Conservation (phyloP, 176 grass and related monocot genomes). For the Cenchrus purpureus region DNA sequence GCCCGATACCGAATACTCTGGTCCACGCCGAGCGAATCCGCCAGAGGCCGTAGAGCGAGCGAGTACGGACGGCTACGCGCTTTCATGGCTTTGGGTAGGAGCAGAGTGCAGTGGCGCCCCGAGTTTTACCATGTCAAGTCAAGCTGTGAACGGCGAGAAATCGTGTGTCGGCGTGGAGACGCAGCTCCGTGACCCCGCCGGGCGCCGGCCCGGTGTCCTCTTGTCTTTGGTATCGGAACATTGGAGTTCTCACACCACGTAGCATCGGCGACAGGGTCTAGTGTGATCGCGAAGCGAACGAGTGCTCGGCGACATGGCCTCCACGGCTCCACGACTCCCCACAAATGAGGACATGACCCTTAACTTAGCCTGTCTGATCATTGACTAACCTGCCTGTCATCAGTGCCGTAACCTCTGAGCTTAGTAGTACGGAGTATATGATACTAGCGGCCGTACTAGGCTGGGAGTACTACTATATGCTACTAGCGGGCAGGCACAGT, state of each 20-base stretch:
- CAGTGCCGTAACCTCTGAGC: background rate
- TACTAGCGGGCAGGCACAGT: background rate
- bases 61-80: slow-evolving; percentile 16
- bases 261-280: background rate
- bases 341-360: background rate
- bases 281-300: background rate
- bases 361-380: slow-evolving; percentile 10
- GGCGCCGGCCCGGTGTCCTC: background rate
- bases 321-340: background rate
- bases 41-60: background rate
- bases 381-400: background rate
- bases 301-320: background rate
- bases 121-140: no score
- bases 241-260: background rate
- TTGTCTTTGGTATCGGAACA: slow-evolving; percentile 3
- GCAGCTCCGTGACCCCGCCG: background rate
- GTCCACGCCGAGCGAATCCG: background rate
- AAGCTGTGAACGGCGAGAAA: slow-evolving; percentile 28
- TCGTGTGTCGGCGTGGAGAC: slow-evolving; percentile 31
- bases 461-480: background rate
- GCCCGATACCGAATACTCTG: background rate
- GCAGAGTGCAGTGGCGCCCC: background rate
- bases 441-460: background rate
- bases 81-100: slow-evolving; percentile 11
- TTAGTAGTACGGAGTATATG: background rate